A percentile compares a stretch with the other conserved stretches of the same genome.
These are phyloP conservation scores for Breviolum minutum DNA, from an alignment of 73 alveolate species.

Conservation along the genomic window DNA sequence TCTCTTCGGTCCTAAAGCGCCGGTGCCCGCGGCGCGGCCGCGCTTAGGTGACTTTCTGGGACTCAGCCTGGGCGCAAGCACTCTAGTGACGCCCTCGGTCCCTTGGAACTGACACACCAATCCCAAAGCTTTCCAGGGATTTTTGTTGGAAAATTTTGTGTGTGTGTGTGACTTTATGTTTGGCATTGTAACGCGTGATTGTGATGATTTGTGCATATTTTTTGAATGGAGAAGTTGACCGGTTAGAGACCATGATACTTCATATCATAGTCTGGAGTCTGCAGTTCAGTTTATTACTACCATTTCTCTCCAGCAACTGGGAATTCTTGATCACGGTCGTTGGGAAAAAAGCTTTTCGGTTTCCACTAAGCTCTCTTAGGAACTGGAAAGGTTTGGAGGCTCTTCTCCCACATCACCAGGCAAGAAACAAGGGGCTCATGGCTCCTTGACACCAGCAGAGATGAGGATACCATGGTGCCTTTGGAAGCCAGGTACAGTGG, in stretches of 20 bases:
- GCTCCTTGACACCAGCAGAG: conserved; percentile 90
- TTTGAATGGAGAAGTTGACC: too few relatives aligned
- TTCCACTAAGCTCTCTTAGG: not conserved
- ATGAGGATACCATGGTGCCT: conserved; percentile 77
- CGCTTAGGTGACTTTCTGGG: conserved; percentile 76
- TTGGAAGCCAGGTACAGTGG: not conserved
- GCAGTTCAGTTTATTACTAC: not conserved
- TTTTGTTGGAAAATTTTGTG: too few relatives aligned
- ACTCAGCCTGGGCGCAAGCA: conserved; percentile 5
- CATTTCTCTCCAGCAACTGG: too few relatives aligned
- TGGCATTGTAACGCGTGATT: too few relatives aligned
- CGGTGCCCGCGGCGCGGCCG: conserved; percentile 67
- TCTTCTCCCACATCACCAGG: conserved; percentile 4
- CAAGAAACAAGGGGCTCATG: conserved; percentile 60
- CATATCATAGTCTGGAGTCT: too few relatives aligned
- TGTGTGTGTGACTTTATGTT: too few relatives aligned
- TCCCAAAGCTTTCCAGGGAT: too few relatives aligned
- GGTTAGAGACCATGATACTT: too few relatives aligned
- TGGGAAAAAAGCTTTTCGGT: too few relatives aligned
- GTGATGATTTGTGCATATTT: too few relatives aligned
- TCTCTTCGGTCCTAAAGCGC: conserved; percentile 72
- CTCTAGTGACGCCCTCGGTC: conserved; percentile 43
- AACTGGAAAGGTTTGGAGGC: not conserved
- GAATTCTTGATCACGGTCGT: too few relatives aligned
- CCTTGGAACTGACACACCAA: too few relatives aligned